A percentile compares a stretch with the other conserved stretches of the same genome.
Evolutionary conservation across 768 basidiomycete species (phyloP).

Genomic region (Boletus vermiculosoides): DNA sequence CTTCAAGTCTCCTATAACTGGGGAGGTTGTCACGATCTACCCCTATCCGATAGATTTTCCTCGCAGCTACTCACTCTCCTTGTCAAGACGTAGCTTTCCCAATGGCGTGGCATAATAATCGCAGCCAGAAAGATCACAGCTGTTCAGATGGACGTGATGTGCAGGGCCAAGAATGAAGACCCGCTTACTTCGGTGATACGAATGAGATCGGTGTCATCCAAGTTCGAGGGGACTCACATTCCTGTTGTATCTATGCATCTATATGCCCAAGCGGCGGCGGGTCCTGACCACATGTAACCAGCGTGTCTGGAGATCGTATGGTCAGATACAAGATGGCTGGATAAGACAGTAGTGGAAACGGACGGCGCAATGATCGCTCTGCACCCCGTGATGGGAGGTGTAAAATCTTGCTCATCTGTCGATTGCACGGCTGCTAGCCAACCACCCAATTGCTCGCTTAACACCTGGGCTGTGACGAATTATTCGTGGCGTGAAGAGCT

Average conservation of each 20-base stretch:
- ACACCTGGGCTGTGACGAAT: constrained; percentile 45
- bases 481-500: constrained; percentile 13
- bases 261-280: constrained; percentile 95
- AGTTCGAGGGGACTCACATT: constrained; percentile 57
- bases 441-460: constrained; percentile 57
- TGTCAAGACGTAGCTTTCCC: constrained; percentile 77
- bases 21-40: constrained; percentile 5
- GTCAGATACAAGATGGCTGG: constrained; percentile 7
- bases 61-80: constrained; percentile 56
- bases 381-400: constrained; percentile 64
- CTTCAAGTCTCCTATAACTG: constrained; percentile 19
- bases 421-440: constrained; percentile 64
- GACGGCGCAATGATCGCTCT: constrained; percentile 97
- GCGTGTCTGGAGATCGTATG: constrained; percentile 66
- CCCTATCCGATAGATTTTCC: neutral
- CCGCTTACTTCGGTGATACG: constrained; percentile 58
- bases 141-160: constrained; percentile 84
- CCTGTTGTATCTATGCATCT: constrained; percentile 75
- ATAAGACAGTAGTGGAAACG: constrained; percentile 31
- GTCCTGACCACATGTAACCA: constrained; percentile 93
- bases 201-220: constrained; percentile 6
- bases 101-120: constrained; percentile 80
- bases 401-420: constrained; percentile 45
- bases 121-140: constrained; percentile 85
- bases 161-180: constrained; percentile 96